Evolutionary conservation across 108 stramenopile species (phyloP).

Genomic region (Fistulifera pelliculosa): DNA sequence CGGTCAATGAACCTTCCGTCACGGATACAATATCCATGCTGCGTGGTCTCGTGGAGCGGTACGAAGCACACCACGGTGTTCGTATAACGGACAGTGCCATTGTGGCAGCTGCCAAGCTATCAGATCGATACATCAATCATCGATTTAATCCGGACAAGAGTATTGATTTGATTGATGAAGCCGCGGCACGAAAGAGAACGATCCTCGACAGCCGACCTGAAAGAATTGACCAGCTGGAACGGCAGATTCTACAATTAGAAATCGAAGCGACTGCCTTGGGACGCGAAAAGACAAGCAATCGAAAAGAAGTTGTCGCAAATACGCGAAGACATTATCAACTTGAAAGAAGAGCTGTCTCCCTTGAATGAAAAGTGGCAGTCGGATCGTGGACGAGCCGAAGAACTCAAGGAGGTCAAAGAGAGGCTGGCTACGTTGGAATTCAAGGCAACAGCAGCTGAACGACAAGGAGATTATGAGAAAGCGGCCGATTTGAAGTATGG

Average conservation of each 20-base stretch:
- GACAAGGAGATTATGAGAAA: constrained; percentile 81
- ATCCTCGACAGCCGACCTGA: constrained; percentile 84
- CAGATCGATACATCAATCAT: constrained; percentile 90
- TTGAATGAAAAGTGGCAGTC: constrained; percentile 65
- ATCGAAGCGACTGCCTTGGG: constrained; percentile 88
- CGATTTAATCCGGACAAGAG: constrained; percentile 93
- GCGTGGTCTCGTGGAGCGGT: constrained; percentile 87
- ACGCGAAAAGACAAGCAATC: constrained; percentile 74
- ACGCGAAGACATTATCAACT: constrained; percentile 54
- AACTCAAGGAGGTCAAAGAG: constrained; percentile 72
- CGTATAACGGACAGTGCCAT: constrained; percentile 86
- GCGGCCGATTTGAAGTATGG: constrained; percentile 93
- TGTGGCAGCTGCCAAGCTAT: constrained; percentile 89
- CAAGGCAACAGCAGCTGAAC: constrained; percentile 80
- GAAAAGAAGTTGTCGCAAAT: constrained; percentile 58
- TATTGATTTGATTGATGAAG: constrained; percentile 96
- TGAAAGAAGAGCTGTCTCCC: constrained; percentile 54
- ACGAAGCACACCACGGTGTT: constrained; percentile 93
- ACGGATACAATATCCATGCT: constrained; percentile 92
- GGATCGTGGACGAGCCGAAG: constrained; percentile 76
- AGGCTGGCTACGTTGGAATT: constrained; percentile 76
- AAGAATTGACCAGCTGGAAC: constrained; percentile 79
- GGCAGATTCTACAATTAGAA: constrained; percentile 86
- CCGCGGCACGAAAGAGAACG: constrained; percentile 77
- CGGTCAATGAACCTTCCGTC: constrained; percentile 85